Evolutionary conservation across 2,329 filamentous ascomycete genomes (phyloP).

Genomic region (Colletotrichum tabaci): DNA sequence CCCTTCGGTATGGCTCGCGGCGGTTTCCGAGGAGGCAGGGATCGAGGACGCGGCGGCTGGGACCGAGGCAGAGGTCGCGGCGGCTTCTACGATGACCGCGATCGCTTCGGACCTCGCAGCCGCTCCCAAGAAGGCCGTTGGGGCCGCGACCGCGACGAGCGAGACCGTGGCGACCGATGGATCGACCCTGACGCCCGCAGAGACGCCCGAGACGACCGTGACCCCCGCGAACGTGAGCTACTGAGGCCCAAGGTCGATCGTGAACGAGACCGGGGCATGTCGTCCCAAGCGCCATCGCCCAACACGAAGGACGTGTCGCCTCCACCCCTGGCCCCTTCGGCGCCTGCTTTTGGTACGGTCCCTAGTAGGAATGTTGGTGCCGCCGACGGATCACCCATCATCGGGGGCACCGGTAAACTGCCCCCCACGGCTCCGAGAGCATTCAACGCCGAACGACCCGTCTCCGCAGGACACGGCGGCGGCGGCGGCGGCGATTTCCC

Average conservation of each 20-base stretch:
- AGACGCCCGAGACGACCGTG: slow-evolving; percentile 64
- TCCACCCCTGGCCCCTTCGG: slow-evolving; percentile 70
- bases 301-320: slow-evolving; percentile 68
- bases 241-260: slow-evolving; percentile 68
- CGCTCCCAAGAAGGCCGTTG: slow-evolving; percentile 77
- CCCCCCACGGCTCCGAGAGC: slow-evolving; percentile 70
- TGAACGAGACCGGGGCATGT: slow-evolving; percentile 48
- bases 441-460: slow-evolving; percentile 64
- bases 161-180: slow-evolving; percentile 62
- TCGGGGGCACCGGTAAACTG: slow-evolving; percentile 58
- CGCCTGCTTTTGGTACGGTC: slow-evolving; percentile 71
- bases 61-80: slow-evolving; percentile 62
- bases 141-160: slow-evolving; percentile 70
- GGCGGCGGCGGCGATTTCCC: slow-evolving; percentile 53
- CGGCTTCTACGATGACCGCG: slow-evolving; percentile 67
- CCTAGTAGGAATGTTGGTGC: slow-evolving; percentile 60
- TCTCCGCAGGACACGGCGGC: slow-evolving; percentile 56
- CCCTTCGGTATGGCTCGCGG: slow-evolving; percentile 70
- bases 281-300: slow-evolving; percentile 63
- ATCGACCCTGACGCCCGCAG: slow-evolving; percentile 57
- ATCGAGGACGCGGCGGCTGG: slow-evolving; percentile 70
- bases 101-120: slow-evolving; percentile 75
- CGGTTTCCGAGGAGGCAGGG: slow-evolving; percentile 64
- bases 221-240: slow-evolving; percentile 61
- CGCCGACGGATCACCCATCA: slow-evolving; percentile 50